Base-by-base conservation (phyloP, 139 green algal species). In the Chlorokybus atmophyticus region DNA sequence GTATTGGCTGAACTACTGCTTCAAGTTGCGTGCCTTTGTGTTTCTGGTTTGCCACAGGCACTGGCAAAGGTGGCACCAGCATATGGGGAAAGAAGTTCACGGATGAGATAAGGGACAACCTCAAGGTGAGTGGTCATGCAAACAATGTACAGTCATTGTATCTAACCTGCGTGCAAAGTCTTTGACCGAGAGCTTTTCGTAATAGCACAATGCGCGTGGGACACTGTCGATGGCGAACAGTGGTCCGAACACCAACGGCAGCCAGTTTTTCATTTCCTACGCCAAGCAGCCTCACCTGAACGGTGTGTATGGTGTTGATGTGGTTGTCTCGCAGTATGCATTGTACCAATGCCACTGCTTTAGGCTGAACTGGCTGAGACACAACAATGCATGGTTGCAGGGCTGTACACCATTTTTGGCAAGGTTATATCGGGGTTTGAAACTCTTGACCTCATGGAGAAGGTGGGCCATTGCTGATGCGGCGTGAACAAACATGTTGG, bases 231-330 rank as follows among this genome's bases (percentile, higher is more conserved):
- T 98, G 91, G 92, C 92, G 25, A 99, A 98, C 74, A 87, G 73
- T 49, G 92, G 92, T 14, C 56, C 61, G 19, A 65, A 80, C 44
- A 80, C 70, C 19, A 80, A 79, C 51, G 52, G 54, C 40, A 81
- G 65, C 60, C 87, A 94, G 71, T 99, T 99, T 61, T 99, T 99
- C 77, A 82, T 99, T 44, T 87, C 78, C 0, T 99, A 95, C 76
- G 90, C 84, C 50, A 83, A 90, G 10, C 81, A 93, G n/a, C 51
- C 75, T 0, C 84, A 94, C 61, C 62, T 99, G 3, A 90, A 99
- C 53, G 91, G 91, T 49, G 81, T 77, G 67, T 80, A 81, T 67
- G 10, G 47, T 55, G 35, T n/a, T n/a, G n/a, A n/a, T n/a, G n/a
- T n/a, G n/a, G n/a, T n/a, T n/a, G n/a, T n/a, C n/a, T n/a, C n/a